Base-by-base conservation (phyloP, 306 rosid species). In the Glycine latifolia region DNA sequence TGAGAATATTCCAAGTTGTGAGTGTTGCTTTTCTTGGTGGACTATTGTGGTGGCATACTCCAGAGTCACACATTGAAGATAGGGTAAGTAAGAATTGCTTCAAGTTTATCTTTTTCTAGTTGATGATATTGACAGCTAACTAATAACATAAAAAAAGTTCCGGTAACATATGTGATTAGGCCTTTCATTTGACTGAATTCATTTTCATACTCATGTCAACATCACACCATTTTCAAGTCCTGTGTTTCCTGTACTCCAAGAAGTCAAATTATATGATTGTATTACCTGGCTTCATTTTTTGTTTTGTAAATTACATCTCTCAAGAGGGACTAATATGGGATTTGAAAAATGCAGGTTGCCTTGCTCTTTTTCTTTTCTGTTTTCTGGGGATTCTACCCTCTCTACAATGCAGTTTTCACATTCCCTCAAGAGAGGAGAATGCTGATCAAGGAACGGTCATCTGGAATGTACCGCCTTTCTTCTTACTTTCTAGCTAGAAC, bases 311-410 rank as follows among this genome's bases (percentile, higher is more conserved):
- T 9, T 61, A 53, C 14, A 31, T 6, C 68, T 13, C 41, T 76
- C 26, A 58, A 71, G 67, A 79, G 54, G 60, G 17, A 65, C 83
- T 87, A 73, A 79, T 52, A 82, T 17, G 79, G 39, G 53, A n/a
- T 62, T 58, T 78, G 52, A 43, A 71, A 33, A 70, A 47, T 89
- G 85, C 95, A 92, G 97, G 83, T 90, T 6, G 98, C 99, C 11
- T 76, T 95, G 91, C 91, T 95, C 12, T 95, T 95, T 89, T 95
- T 95, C 93, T 95, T 95, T 92, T 94, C 99, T 2, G 99, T 95
- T 6, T 95, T 95, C 75, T 95, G 99, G 99, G 99, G 99, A 12
- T 95, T 95, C 89, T 95, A 91, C 86, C 98, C 99, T 9, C 97
- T 95, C 58, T 95, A 95, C 91, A 95, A 95, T 43, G 99, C 99